Evolutionary conservation across 352 stramenopile species (phyloP).

Genomic region (Pythium pectinolyticum): DNA sequence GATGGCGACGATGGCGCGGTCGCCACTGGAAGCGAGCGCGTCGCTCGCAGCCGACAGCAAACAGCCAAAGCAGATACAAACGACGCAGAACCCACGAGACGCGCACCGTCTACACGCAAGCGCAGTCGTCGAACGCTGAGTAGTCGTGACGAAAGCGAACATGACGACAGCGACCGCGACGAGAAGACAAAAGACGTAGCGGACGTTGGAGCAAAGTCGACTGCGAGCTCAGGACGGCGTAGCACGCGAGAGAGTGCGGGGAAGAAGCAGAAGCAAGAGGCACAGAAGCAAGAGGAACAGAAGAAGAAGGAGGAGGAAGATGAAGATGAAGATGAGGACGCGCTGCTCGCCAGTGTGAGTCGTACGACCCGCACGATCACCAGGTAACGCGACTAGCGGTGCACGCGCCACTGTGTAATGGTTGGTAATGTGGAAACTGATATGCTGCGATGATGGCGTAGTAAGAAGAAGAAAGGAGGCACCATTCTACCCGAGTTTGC

Average conservation of each 20-base stretch:
- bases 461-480: conserved; percentile 25
- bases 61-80: not conserved
- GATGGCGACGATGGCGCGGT: not conserved
- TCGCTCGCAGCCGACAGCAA: conserved; percentile 6
- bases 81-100: not conserved
- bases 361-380: conserved; percentile 44
- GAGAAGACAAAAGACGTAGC: not conserved
- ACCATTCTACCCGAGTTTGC: conserved; percentile 63
- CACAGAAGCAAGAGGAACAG: not conserved
- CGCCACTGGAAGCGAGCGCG: not conserved
- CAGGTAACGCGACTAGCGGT: conserved; percentile 13
- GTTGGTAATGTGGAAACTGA: not conserved
- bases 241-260: not conserved
- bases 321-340: conserved; percentile 33
- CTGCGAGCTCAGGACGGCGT: not conserved
- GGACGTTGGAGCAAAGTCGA: not conserved
- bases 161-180: not conserved
- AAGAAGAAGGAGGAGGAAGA: conserved; percentile 24
- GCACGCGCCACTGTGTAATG: not conserved
- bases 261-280: not conserved
- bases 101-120: conserved; percentile 1
- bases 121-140: conserved; percentile 5
- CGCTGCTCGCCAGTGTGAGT: conserved; percentile 44
- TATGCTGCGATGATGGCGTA: not conserved
- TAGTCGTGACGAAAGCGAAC: conserved; percentile 7